Base-by-base conservation (phyloP, 2,329 filamentous ascomycete species). In the Fusarium camptoceras region DNA sequence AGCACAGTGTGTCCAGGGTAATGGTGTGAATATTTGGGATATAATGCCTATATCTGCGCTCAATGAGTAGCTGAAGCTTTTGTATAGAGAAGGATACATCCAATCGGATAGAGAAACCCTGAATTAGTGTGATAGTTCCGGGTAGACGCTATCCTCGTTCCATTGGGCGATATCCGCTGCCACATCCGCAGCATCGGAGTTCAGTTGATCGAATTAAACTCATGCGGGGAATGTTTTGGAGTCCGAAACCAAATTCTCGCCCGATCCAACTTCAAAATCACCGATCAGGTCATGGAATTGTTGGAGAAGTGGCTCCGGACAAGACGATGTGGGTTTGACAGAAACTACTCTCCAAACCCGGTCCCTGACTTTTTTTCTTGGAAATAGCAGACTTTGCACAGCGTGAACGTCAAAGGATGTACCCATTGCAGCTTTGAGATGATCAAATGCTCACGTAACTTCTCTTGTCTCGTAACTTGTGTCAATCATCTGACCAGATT, bases 401-500 rank as follows among this genome's bases (percentile, higher is more conserved):
- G 24, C 7, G 15, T 49, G 5, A 9, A n/a, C 47, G 5, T 7
- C 47, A 15, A 41, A 51, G 14, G 10, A 41, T 18, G 14, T 2
- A 22, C 24, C 20, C 3, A 43, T 43, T 43, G 5, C 20, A 51
- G 20, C 10, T 22, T 27, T 9, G 9, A 51, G 24, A 37, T 41
- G 34, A 51, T 41, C 34, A 27, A 50, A 51, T 42, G n/a, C 34
- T 51, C 49, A 51, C 49, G 49, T 41, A 51, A 51, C 24, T 51
- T 14, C 6, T 24, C 11, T 4, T 9, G 5, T 51, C 34, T 51
- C 8, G 24, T 18, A 51, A 51, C 9, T 20, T 51, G 34, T 28
- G 5, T 51, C 24, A 37, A 53, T 53, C 49, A 42, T 53, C 49
- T 53, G 49, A 53, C 20, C 24, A 42, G 41, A 12, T 28, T 53